Percentiles rank a stretch among this genome's conserved stretches.
Evolutionary conservation across 1,284 basidiomycete species (phyloP).

Genomic region (Ustilago trichophora): DNA sequence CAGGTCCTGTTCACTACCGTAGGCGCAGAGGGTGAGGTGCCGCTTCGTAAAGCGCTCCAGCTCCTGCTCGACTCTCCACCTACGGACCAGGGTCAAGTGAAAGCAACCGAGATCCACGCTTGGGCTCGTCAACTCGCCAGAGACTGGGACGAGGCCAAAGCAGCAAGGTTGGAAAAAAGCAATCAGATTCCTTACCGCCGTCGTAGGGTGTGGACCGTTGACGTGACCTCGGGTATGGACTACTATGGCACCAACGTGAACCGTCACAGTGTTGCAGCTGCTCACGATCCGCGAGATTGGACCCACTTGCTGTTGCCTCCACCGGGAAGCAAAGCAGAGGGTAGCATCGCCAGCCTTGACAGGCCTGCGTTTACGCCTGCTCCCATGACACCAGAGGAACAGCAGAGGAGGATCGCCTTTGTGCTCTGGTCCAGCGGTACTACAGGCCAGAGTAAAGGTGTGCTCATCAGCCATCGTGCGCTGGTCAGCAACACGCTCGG

Average conservation of each 20-base stretch:
- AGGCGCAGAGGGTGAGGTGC: constrained; percentile 50
- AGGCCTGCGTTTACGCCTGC: constrained; percentile 24
- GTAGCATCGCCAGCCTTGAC: constrained; percentile 34
- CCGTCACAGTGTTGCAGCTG: constrained; percentile 33
- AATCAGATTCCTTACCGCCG: constrained; percentile 25
- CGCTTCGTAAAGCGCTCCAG: constrained; percentile 51
- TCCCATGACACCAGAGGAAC: constrained; percentile 41
- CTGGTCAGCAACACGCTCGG: constrained; percentile 59
- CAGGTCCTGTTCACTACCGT: constrained; percentile 64
- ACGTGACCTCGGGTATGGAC: constrained; percentile 37
- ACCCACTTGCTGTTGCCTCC: constrained; percentile 46
- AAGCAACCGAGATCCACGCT: constrained; percentile 18
- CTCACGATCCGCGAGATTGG: constrained; percentile 53
- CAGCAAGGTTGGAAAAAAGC: constrained; percentile 33
- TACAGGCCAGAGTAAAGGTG: constrained; percentile 67
- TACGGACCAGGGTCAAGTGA: constrained; percentile 28
- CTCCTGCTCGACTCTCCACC: constrained; percentile 43
- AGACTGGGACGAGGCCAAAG: constrained; percentile 43
- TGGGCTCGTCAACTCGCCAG: constrained; percentile 45
- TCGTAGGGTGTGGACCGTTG: constrained; percentile 49
- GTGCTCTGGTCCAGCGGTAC: constrained; percentile 67
- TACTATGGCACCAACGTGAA: constrained; percentile 48
- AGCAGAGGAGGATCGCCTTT: constrained; percentile 50
- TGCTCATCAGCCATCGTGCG: constrained; percentile 65
- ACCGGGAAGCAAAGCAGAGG: constrained; percentile 38